Evolutionary conservation across 352 stramenopile species (phyloP).

Genomic region (Thraustotheca clavata): DNA sequence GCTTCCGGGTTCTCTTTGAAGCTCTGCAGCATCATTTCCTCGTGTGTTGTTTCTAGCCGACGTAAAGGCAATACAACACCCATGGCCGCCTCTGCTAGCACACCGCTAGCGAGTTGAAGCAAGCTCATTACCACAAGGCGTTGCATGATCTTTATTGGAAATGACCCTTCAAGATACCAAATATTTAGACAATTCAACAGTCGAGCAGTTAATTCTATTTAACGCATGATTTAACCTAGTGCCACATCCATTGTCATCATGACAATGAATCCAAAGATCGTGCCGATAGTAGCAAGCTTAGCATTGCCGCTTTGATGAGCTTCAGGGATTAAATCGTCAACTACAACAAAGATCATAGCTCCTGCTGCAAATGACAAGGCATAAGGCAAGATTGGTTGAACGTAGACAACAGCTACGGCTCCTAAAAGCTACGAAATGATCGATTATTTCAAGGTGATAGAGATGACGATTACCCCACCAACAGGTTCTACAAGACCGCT

Average conservation of each 20-base stretch:
- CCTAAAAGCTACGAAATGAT: constrained; percentile 52
- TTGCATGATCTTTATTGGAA: too few species aligned
- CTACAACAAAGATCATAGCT: constrained; percentile 90
- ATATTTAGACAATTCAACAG: too few species aligned
- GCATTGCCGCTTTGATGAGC: constrained; percentile 83
- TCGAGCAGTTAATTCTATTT: too few species aligned
- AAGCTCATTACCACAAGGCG: too few species aligned
- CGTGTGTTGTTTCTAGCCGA: constrained; percentile 13
- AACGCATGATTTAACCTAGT: constrained; percentile 61
- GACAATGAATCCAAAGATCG: constrained; percentile 85
- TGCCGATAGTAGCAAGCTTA: constrained; percentile 77
- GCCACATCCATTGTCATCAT: constrained; percentile 89
- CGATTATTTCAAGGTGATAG: not conserved
- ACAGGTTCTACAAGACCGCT: constrained; percentile 85
- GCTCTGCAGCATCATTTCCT: constrained; percentile 15
- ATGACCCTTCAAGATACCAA: too few species aligned
- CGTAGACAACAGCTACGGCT: constrained; percentile 72
- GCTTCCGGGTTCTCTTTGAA: constrained; percentile 14
- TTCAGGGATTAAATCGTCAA: constrained; percentile 87
- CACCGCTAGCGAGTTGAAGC: too few species aligned
- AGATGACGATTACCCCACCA: constrained; percentile 43
- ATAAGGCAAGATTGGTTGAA: constrained; percentile 84
- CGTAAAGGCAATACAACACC: not conserved
- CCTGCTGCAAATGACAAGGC: constrained; percentile 85
- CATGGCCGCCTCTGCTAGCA: not conserved